Evolutionary conservation across 2,329 filamentous ascomycete species (phyloP).

Genomic region (Fusarium goolgardi): DNA sequence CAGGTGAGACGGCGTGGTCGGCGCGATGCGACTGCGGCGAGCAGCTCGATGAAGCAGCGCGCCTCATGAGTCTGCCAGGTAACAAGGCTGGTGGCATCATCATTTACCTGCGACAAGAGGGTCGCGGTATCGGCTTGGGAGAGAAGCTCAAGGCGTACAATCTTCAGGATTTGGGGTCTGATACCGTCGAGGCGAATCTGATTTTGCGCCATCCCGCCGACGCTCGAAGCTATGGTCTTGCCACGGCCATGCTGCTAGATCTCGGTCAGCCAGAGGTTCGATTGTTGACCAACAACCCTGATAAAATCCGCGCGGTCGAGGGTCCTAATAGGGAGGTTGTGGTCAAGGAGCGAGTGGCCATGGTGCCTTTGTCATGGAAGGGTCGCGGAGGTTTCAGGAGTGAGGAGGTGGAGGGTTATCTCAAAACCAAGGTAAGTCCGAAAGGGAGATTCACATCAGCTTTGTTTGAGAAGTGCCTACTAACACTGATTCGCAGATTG

Average conservation of each 20-base stretch:
- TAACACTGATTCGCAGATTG: constrained; percentile 67
- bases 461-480: background rate
- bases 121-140: constrained; percentile 90
- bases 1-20: constrained; percentile 98
- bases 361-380: constrained; percentile 96
- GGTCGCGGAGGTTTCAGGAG: constrained; percentile 85
- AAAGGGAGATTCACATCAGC: background rate
- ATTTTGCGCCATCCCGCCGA: constrained; percentile 92
- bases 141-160: constrained; percentile 99
- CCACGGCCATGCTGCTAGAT: constrained; percentile 92
- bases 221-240: constrained; percentile 93
- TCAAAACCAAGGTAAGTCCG: constrained; percentile 85
- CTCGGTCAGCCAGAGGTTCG: constrained; percentile 82
- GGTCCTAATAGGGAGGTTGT: constrained; percentile 88
- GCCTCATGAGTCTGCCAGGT: constrained; percentile 83
- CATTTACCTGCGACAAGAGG: constrained; percentile 95
- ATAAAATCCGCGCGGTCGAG: constrained; percentile 95
- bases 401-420: constrained; percentile 90
- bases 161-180: constrained; percentile 93
- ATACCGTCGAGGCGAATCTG: constrained; percentile 96
- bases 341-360: constrained; percentile 90
- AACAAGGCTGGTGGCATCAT: constrained; percentile 83
- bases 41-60: constrained; percentile 94
- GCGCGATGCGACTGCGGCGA: constrained; percentile 98
- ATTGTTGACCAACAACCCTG: constrained; percentile 94